Evolutionary conservation across 2,329 filamentous ascomycete species (phyloP).

Genomic region (Epichloe aotearoae): DNA sequence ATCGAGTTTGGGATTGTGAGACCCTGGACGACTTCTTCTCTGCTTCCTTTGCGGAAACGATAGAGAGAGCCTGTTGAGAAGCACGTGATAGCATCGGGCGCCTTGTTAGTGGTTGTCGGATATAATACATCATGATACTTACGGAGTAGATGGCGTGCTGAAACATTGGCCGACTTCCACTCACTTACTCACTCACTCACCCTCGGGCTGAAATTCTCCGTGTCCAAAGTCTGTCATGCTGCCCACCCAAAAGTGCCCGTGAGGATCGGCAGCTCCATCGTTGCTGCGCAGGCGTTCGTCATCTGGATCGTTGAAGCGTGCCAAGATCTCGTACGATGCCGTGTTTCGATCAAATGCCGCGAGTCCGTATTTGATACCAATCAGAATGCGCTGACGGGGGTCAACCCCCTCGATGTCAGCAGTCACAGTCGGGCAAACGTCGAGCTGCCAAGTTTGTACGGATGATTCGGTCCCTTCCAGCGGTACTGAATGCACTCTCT

Average conservation of each 20-base stretch:
- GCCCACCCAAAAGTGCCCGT: slow-evolving; percentile 74
- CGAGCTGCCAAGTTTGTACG: slow-evolving; percentile 45
- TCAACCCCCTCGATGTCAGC: slow-evolving; percentile 61
- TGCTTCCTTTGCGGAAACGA: slow-evolving; percentile 49
- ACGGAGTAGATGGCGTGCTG: no score
- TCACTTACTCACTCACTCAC: slow-evolving; percentile 19
- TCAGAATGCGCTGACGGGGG: slow-evolving; percentile 50
- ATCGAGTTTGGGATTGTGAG: slow-evolving; percentile 77
- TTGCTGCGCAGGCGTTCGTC: slow-evolving; percentile 55
- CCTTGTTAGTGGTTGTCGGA: background rate
- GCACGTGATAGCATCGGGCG: background rate
- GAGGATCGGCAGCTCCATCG: slow-evolving; percentile 68
- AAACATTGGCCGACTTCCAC: no score
- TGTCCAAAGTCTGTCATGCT: slow-evolving; percentile 64
- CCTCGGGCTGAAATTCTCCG: slow-evolving; percentile 46
- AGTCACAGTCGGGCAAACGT: slow-evolving; percentile 50
- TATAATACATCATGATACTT: background rate
- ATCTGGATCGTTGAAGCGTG: slow-evolving; percentile 28
- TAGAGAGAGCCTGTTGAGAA: slow-evolving; percentile 52
- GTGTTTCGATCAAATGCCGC: slow-evolving; percentile 59
- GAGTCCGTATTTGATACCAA: slow-evolving; percentile 70
- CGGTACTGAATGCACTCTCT: slow-evolving; percentile 59
- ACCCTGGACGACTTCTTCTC: slow-evolving; percentile 45
- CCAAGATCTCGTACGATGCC: slow-evolving; percentile 40
- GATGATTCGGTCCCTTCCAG: slow-evolving; percentile 49